Evolutionary conservation across 2,329 filamentous ascomycete species (phyloP).

Genomic region (Teratosphaeria gauchensis): DNA sequence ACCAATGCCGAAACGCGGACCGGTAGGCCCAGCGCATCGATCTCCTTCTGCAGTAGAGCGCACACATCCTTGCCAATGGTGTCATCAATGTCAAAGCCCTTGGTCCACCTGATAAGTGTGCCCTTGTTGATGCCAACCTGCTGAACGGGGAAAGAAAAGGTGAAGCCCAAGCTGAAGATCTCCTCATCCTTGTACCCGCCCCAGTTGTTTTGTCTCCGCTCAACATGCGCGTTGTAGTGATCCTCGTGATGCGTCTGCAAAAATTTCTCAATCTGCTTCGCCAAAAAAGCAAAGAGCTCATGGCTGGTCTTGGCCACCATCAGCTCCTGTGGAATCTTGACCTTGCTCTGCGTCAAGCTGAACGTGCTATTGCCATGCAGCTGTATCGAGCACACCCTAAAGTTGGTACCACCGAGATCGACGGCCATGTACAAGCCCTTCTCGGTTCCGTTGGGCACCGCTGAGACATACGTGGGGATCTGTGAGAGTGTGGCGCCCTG

Average conservation of each 20-base stretch:
- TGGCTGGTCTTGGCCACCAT: slow-evolving; percentile 82
- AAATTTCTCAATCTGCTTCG: slow-evolving; percentile 84
- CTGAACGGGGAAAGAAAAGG: slow-evolving; percentile 93
- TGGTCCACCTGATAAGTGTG: slow-evolving; percentile 91
- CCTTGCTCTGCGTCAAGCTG: slow-evolving; percentile 84
- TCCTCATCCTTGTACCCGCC: slow-evolving; percentile 47
- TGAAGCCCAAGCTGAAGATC: slow-evolving; percentile 92
- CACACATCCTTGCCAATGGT: slow-evolving; percentile 92
- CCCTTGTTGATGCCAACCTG: slow-evolving; percentile 94
- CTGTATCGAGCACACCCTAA: slow-evolving; percentile 90
- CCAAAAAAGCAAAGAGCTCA: slow-evolving; percentile 86
- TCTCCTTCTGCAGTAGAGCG: slow-evolving; percentile 75
- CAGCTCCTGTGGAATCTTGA: slow-evolving; percentile 77
- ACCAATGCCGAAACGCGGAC: slow-evolving; percentile 93
- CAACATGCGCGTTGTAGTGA: slow-evolving; percentile 61
- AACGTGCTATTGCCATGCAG: slow-evolving; percentile 93
- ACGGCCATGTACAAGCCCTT: slow-evolving; percentile 97
- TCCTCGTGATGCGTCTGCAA: slow-evolving; percentile 79
- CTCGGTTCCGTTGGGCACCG: slow-evolving; percentile 92
- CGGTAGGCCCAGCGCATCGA: slow-evolving; percentile 75
- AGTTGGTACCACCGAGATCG: slow-evolving; percentile 96
- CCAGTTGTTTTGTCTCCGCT: slow-evolving; percentile 22
- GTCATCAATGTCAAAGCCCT: slow-evolving; percentile 95
- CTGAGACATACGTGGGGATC: slow-evolving; percentile 94
- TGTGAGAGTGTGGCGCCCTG: slow-evolving; percentile 79